A percentile compares a stretch with the other conserved stretches of the same genome.
Evolutionary conservation across 169 alveolate genomes (phyloP).

Genomic region (Miamiensis avidus): DNA sequence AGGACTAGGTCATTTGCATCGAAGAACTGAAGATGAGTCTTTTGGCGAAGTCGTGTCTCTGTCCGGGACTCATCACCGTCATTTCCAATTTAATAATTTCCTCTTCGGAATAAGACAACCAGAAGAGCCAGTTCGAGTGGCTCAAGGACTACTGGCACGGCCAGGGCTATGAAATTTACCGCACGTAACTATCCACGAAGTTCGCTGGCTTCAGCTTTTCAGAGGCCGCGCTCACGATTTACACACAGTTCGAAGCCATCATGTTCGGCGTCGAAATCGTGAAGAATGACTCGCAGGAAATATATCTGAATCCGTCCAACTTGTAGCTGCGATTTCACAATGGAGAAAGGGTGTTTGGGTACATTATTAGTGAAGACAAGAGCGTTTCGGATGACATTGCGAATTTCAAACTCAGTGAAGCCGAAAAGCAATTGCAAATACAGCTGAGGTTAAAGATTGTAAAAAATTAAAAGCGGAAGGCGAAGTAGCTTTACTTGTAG

Average conservation of each 20-base stretch:
- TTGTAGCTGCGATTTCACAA: constrained; percentile 24
- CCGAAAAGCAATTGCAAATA: constrained; percentile 25
- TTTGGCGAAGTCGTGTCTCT: constrained; percentile 78
- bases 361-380: constrained; percentile 75
- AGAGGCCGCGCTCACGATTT: constrained; percentile 62
- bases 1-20: constrained; percentile 81
- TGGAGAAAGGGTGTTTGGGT: constrained; percentile 64
- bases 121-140: constrained; percentile 62
- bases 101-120: constrained; percentile 51
- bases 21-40: constrained; percentile 77
- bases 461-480: too few species aligned
- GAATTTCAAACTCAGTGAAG: constrained; percentile 35
- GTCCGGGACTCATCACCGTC: constrained; percentile 81
- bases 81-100: constrained; percentile 75
- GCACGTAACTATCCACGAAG: constrained; percentile 51
- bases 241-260: constrained; percentile 61
- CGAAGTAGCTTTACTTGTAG: too few species aligned
- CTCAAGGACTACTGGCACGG: constrained; percentile 81
- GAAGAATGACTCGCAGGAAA: constrained; percentile 54
- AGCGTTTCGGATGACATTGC: constrained; percentile 70
- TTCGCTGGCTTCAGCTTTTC: constrained; percentile 60
- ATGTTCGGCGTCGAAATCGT: constrained; percentile 79
- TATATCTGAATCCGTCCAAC: constrained; percentile 70
- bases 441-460: background rate
- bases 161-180: constrained; percentile 78